A percentile compares a stretch with the other conserved stretches of the same genome.
phyloP scores from a whole-genome alignment of 1,139 yeast species.

The Meyerozyma smithsonii region DNA sequence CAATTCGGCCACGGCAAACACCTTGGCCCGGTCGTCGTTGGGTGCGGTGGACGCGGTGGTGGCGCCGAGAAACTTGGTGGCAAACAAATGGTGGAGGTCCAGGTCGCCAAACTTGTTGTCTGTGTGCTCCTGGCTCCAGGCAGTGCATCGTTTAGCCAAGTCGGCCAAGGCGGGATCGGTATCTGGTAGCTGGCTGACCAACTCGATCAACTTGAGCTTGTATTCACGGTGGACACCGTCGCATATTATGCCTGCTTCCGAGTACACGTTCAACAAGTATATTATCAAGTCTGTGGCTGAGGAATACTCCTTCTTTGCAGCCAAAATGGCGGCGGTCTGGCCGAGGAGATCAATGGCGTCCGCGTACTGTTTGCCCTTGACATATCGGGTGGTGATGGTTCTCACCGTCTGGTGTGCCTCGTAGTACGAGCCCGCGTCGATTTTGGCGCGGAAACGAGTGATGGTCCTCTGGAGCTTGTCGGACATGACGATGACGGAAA shows the following conservation, averaged over 20 bases:
- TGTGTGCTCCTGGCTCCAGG: slow-evolving; percentile 57
- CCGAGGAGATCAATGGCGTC: slow-evolving; percentile 72
- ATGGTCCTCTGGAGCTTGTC: slow-evolving; percentile 4
- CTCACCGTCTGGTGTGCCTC: slow-evolving; percentile 95
- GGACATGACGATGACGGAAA: not conserved
- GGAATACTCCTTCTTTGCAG: slow-evolving; percentile 68
- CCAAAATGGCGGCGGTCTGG: slow-evolving; percentile 64
- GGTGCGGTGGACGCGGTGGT: slow-evolving; percentile 18
- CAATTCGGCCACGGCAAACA: slow-evolving; percentile 43
- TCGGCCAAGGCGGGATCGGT: slow-evolving; percentile 65
- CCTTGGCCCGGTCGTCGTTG: slow-evolving; percentile 25
- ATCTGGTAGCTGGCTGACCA: slow-evolving; percentile 49
- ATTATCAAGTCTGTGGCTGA: slow-evolving; percentile 76
- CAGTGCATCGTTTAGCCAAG: slow-evolving; percentile 57
- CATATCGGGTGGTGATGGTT: slow-evolving; percentile 81
- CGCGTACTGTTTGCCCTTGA: slow-evolving; percentile 58
- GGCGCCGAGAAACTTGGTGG: slow-evolving; percentile 49
- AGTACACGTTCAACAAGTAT: slow-evolving; percentile 68
- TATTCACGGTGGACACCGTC: slow-evolving; percentile 30
- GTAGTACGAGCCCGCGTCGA: slow-evolving; percentile 72
- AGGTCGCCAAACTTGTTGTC: slow-evolving; percentile 64
- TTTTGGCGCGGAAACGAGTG: slow-evolving; percentile 28
- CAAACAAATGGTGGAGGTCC: slow-evolving; percentile 70
- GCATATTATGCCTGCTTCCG: slow-evolving; percentile 37
- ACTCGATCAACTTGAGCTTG: slow-evolving; percentile 35